These are phyloP conservation scores for Pisolithus thermaeus DNA, from an alignment of 1,284 basidiomycete genomes.

Conservation along the genomic window DNA sequence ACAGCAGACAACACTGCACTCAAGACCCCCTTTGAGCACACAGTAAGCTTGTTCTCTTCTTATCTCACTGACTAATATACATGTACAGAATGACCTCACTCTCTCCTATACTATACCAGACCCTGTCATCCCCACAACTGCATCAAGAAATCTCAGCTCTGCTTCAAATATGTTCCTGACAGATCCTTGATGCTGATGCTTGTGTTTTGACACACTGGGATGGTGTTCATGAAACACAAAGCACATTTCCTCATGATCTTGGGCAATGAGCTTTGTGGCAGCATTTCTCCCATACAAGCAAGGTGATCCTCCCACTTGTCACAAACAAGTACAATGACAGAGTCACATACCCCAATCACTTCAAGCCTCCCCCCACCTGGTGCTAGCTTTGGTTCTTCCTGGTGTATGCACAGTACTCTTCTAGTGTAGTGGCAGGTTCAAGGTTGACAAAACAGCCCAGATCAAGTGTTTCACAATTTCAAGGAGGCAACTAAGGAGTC, in stretches of 20 bases:
- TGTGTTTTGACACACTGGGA: slow-evolving; percentile 22
- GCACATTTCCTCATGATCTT: slow-evolving; percentile 9
- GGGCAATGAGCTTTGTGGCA: slow-evolving; percentile 6
- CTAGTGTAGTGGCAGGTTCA: too few species aligned
- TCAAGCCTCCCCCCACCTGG: too few species aligned
- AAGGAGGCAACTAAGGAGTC: too few species aligned
- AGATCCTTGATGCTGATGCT: slow-evolving; percentile 35
- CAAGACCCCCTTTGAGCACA: slow-evolving; percentile 27
- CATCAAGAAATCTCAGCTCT: slow-evolving; percentile 16
- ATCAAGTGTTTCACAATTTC: too few species aligned
- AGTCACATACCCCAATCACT: too few species aligned
- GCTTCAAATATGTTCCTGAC: slow-evolving; percentile 33
- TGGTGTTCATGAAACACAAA: slow-evolving; percentile 25
- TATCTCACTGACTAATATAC: neutral
- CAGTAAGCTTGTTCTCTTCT: slow-evolving; percentile 16
- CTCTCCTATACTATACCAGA: slow-evolving; percentile 13
- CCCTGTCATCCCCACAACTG: neutral
- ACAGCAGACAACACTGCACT: slow-evolving; percentile 34
- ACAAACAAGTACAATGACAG: too few species aligned
- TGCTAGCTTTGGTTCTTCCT: too few species aligned
- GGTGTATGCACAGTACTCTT: too few species aligned
- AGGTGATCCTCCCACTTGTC: too few species aligned
- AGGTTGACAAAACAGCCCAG: too few species aligned
- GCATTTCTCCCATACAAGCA: neutral
- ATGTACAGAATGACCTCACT: slow-evolving; percentile 1